phyloP scores from a whole-genome alignment of 257 asterid genomes.

The Fraxinus cuspidata region DNA sequence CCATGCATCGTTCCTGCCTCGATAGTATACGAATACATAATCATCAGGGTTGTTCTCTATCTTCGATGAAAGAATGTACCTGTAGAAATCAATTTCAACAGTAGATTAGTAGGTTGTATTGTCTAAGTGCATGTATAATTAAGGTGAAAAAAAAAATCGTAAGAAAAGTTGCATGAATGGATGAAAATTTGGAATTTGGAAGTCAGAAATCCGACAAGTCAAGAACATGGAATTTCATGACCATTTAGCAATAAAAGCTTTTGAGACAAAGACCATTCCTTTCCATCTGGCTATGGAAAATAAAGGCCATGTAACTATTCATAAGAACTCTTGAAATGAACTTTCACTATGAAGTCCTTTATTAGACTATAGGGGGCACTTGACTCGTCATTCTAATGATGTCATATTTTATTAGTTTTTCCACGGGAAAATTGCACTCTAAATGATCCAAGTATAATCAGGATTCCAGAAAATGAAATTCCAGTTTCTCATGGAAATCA shows the following conservation, averaged over 20 bases:
- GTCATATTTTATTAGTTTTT: too few relatives aligned
- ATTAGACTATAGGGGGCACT: background rate
- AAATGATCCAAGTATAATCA: too few relatives aligned
- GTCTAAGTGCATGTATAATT: slow-evolving; percentile 9
- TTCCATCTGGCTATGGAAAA: background rate
- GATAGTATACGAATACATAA: slow-evolving; percentile 78
- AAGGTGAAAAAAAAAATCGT: background rate
- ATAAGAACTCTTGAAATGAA: too few relatives aligned
- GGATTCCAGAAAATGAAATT: too few relatives aligned
- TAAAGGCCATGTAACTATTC: background rate
- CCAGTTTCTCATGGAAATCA: too few relatives aligned
- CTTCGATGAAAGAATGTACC: slow-evolving; percentile 87
- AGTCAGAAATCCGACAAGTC: background rate
- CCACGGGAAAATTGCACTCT: too few relatives aligned
- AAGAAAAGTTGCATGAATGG: background rate
- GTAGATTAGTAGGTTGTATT: background rate
- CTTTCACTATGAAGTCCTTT: too few relatives aligned
- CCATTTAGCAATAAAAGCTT: background rate
- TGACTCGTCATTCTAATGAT: background rate
- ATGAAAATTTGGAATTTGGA: background rate
- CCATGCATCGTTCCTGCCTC: slow-evolving; percentile 96
- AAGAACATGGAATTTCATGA: background rate
- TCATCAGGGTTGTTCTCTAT: slow-evolving; percentile 74
- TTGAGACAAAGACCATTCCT: background rate
- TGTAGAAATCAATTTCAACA: slow-evolving; percentile 30